Conservation (phyloP, 768 basidiomycete species). For the Wakefieldia striispora region DNA sequence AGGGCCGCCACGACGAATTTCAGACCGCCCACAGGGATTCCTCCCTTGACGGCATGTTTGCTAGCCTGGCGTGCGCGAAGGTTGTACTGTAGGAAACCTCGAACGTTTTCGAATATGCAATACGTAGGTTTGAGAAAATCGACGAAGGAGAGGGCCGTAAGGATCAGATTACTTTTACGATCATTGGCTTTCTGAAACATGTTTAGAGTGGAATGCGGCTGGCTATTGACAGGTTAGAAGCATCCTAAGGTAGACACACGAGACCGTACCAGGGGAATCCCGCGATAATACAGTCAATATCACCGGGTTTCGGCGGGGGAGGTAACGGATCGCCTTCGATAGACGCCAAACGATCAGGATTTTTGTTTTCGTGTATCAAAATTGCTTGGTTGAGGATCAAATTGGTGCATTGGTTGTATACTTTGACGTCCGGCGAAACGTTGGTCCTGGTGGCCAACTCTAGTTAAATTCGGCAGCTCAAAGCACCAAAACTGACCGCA, state of each 20-base stretch:
- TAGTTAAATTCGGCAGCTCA: not conserved
- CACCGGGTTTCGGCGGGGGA: constrained; percentile 45
- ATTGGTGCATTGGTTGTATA: constrained; percentile 76
- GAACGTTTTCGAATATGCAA: constrained; percentile 50
- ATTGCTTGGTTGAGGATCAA: constrained; percentile 56
- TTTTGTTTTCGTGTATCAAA: constrained; percentile 45
- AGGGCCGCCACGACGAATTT: constrained; percentile 64
- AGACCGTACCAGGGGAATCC: constrained; percentile 74
- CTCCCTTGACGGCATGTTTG: constrained; percentile 53
- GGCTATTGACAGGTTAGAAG: constrained; percentile 43
- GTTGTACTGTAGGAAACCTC: constrained; percentile 41
- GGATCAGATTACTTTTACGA: constrained; percentile 62
- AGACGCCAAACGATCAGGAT: constrained; percentile 37
- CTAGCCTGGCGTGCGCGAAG: constrained; percentile 38
- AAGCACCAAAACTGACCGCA: constrained; percentile 43
- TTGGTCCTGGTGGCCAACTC: constrained; percentile 35
- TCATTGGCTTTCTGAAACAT: constrained; percentile 70
- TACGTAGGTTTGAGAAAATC: constrained; percentile 41
- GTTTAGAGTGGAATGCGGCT: constrained; percentile 71
- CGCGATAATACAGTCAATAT: constrained; percentile 60
- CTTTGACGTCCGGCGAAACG: constrained; percentile 49
- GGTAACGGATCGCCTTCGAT: constrained; percentile 42
- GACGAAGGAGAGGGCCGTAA: constrained; percentile 51
- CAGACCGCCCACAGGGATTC: constrained; percentile 70
- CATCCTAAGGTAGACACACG: not conserved